These are phyloP conservation scores for Juncus inflexus DNA, from an alignment of 176 grass and related monocot species.

Conservation along the genomic window DNA sequence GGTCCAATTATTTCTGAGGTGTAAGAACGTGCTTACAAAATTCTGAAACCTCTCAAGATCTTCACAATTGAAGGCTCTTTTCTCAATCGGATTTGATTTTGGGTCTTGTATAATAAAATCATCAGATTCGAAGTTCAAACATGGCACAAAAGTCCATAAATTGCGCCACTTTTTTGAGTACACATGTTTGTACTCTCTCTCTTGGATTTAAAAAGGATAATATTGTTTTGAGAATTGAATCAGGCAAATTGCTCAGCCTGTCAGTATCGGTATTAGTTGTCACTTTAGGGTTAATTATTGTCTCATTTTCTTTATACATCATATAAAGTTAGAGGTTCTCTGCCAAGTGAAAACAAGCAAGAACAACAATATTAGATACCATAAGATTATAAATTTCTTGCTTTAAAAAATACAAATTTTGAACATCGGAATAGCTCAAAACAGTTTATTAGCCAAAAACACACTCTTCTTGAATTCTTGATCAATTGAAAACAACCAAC, in stretches of 20 bases:
- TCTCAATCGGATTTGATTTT: not conserved
- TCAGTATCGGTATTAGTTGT: not conserved
- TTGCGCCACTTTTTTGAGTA: slow-evolving; percentile 5
- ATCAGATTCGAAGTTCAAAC: not conserved
- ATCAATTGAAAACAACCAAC: too few relatives aligned
- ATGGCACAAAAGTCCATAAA: not conserved
- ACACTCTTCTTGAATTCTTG: too few relatives aligned
- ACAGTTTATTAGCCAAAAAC: too few relatives aligned
- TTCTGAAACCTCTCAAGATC: not conserved
- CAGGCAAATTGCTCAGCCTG: slow-evolving; percentile 8
- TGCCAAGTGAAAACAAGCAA: too few relatives aligned
- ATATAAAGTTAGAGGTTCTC: too few relatives aligned
- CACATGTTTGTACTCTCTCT: not conserved
- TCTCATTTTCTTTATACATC: too few relatives aligned
- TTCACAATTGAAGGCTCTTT: not conserved
- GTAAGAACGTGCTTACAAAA: not conserved
- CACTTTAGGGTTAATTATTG: too few relatives aligned
- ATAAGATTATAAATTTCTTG: too few relatives aligned
- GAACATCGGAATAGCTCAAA: too few relatives aligned
- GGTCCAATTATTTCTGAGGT: not conserved
- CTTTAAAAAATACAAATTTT: too few relatives aligned
- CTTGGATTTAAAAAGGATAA: not conserved
- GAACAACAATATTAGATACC: too few relatives aligned
- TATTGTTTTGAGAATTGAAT: not conserved
- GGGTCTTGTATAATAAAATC: too few relatives aligned